Percentiles rank a stretch among this genome's conserved stretches.
phyloP scores from a whole-genome alignment of 768 basidiomycete species.

The Leccinum disarticulatum region DNA sequence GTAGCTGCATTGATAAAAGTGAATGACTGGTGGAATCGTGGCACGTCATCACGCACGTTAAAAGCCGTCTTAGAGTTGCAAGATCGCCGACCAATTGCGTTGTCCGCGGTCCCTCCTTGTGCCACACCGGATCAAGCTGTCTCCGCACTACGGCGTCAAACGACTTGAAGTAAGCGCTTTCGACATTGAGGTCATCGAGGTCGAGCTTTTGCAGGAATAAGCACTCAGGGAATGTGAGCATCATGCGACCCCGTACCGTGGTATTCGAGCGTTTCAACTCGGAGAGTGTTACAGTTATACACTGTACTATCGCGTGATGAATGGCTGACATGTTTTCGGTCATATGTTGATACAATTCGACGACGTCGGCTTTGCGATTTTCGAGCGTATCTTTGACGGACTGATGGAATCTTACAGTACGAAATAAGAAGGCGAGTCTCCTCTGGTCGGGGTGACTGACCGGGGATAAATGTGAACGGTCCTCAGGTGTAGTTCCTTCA shows the following conservation, averaged over 20 bases:
- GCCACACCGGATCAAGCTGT: constrained; percentile 94
- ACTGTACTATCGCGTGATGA: constrained; percentile 88
- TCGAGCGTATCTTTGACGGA: constrained; percentile 81
- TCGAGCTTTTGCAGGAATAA: constrained; percentile 63
- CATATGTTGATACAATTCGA: constrained; percentile 86
- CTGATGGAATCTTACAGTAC: constrained; percentile 74
- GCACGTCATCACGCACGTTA: constrained; percentile 54
- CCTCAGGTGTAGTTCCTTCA: constrained; percentile 89
- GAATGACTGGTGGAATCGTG: background rate
- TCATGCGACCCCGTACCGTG: constrained; percentile 51
- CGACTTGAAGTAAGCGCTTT: constrained; percentile 91
- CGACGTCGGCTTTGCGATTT: constrained; percentile 82
- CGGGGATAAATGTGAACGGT: constrained; percentile 92
- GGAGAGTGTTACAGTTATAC: constrained; percentile 86
- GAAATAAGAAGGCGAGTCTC: background rate
- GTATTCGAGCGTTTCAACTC: constrained; percentile 90
- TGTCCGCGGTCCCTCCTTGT: constrained; percentile 90
- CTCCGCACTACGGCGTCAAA: constrained; percentile 88
- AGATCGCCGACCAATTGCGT: constrained; percentile 91
- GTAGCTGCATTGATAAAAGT: constrained; percentile 38
- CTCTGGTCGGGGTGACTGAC: constrained; percentile 40
- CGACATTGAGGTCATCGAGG: constrained; percentile 87
- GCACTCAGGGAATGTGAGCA: background rate
- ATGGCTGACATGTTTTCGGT: constrained; percentile 89
- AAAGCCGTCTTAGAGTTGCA: constrained; percentile 76